Evolutionary conservation across 2,329 filamentous ascomycete species (phyloP), one percentile per base, ranked within the genome.

Genomic region (Oidium heveae): DNA sequence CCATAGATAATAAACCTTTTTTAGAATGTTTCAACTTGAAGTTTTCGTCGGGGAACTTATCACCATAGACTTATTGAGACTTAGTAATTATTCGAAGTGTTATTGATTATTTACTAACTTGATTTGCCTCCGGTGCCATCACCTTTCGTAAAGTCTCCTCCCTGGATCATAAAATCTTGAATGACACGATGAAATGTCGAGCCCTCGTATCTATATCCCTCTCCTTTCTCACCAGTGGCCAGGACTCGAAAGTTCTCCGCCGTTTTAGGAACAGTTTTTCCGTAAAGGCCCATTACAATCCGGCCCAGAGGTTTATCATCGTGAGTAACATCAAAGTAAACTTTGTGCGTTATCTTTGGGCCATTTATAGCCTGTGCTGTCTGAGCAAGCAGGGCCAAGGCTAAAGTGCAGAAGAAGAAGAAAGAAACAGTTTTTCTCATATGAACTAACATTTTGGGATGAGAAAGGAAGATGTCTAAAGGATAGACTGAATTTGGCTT

Each of bases 291-390:
- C 37, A 91, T 77, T 61, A 86, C 80, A 61, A 93, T 74, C 58
- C 82, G 79, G 58, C 86, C 86, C 44, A 89, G 66, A 51, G 74
- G 67, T 69, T 86, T 73, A 59, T 85, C 85, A 64, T 82, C 86
- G 64, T 86, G 80, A 63, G 74, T 70, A 61, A 93, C 80, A 69
- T 91, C 85, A 68, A 93, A 89, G 75, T 79, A 91, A 70, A 91
- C 86, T 79, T 94, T 94, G 75, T 85, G 75, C 64, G 88, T 95
- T 73, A 95, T 89, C 79, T 91, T 93, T 59, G 86, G 89, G 50
- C 91, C 89, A 73, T 89, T 86, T 61, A 73, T 73, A 55, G 84
- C 84, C 62, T 84, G 79, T 57, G 77, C 79, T 36, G 78, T 76
- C 69, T 86, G 81, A 61, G 82, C 75, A 66, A 94, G 79, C 71